Conservation (phyloP, 1,139 yeast genomes). For the Arxiozyma bovina region DNA sequence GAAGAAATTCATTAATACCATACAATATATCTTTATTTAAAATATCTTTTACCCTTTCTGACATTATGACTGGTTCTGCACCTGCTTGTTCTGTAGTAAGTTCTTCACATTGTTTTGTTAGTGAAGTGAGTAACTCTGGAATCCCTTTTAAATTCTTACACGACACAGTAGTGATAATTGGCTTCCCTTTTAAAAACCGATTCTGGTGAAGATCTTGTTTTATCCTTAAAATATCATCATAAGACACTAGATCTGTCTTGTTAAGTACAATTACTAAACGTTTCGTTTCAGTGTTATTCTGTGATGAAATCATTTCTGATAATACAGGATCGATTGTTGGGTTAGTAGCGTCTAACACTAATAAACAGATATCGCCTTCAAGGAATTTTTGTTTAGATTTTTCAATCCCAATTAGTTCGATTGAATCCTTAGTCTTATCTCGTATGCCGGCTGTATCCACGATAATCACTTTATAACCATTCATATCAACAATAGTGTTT, state of each 20-base stretch:
- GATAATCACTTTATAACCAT: conserved; percentile 73
- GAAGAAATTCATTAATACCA: conserved; percentile 56
- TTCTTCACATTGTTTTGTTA: conserved; percentile 40
- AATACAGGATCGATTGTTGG: conserved; percentile 17
- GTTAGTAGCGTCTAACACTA: conserved; percentile 36
- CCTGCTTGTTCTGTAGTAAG: conserved; percentile 40
- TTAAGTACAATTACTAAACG: conserved; percentile 44
- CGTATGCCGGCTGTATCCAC: conserved; percentile 95
- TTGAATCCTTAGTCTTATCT: conserved; percentile 42
- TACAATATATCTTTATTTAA: conserved; percentile 61
- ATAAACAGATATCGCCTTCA: conserved; percentile 52
- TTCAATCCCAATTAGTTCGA: conserved; percentile 77
- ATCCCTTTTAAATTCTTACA: conserved; percentile 56
- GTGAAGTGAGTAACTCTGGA: conserved; percentile 33
- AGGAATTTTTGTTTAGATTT: conserved; percentile 56
- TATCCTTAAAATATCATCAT: conserved; percentile 8
- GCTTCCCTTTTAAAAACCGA: conserved; percentile 11
- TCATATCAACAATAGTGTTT: conserved; percentile 71
- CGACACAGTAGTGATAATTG: conserved; percentile 45
- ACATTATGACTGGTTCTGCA: conserved; percentile 57
- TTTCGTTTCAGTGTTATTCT: conserved; percentile 29
- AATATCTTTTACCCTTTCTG: conserved; percentile 68
- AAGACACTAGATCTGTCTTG: conserved; percentile 48
- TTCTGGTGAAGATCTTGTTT: conserved; percentile 20
- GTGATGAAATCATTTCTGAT: conserved; percentile 21